phyloP scores from a whole-genome alignment of 129 eudicot species.

The Centrapalus pauciflorus region DNA sequence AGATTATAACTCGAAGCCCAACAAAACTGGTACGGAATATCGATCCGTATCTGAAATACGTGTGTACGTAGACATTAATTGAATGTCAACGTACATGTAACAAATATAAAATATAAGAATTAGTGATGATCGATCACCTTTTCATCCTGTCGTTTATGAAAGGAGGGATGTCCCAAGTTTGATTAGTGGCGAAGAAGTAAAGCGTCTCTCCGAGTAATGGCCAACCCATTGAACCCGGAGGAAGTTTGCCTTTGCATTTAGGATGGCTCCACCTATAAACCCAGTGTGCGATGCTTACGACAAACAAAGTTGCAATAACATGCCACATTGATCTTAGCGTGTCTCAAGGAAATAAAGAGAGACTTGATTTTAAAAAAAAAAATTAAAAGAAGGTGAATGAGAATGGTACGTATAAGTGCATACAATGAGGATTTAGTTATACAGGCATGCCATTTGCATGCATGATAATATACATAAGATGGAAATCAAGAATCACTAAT shows the following conservation, averaged over 20 bases:
- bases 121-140: constrained; percentile 47
- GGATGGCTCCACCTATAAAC: constrained; percentile 73
- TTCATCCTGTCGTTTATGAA: constrained; percentile 69
- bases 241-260: constrained; percentile 66
- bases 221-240: constrained; percentile 96
- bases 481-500: too few relatives aligned
- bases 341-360: neutral
- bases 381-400: neutral
- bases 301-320: constrained; percentile 27
- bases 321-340: constrained; percentile 35
- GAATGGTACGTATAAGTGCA: too few relatives aligned
- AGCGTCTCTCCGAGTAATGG: constrained; percentile 70
- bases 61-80: too few relatives aligned
- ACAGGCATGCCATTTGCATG: too few relatives aligned
- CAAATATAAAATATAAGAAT: neutral
- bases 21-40: constrained; percentile 68
- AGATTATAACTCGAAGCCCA: constrained; percentile 67
- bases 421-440: too few relatives aligned
- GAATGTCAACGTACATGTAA: too few relatives aligned
- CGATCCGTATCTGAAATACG: constrained; percentile 62
- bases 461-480: too few relatives aligned
- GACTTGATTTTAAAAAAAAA: too few relatives aligned
- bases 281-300: constrained; percentile 41
- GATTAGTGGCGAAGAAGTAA: constrained; percentile 53
- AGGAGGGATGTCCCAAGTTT: constrained; percentile 49